Percentiles rank a stretch among this genome's conserved stretches.
Conservation (phyloP, 345 rosid genomes). For the Populus nigra region DNA sequence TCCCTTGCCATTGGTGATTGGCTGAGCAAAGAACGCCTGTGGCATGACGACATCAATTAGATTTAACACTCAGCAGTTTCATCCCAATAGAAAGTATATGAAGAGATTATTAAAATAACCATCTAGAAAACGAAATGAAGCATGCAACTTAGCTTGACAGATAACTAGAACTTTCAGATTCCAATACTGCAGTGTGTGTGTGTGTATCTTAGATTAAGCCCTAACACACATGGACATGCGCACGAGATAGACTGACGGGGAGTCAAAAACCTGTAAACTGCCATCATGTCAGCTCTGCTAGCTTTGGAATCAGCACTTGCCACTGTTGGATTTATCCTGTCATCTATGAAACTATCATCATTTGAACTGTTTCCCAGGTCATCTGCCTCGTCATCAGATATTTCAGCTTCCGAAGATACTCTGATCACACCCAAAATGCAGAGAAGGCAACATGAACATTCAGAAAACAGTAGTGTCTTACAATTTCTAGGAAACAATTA, state of each 20-base stretch:
- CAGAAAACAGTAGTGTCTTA: background rate
- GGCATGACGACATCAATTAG: conserved; percentile 5
- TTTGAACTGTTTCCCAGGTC: conserved; percentile 43
- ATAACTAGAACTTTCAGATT: background rate
- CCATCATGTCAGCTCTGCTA: conserved; percentile 78
- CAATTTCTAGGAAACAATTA: background rate
- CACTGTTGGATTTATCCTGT: conserved; percentile 53
- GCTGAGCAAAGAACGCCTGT: conserved; percentile 88
- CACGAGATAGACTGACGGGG: background rate
- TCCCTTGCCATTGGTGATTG: conserved; percentile 68
- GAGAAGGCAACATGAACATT: conserved; percentile 5
- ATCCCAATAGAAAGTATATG: too few relatives aligned
- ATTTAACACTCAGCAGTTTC: background rate
- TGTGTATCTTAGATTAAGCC: background rate
- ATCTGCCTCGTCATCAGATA: conserved; percentile 63
- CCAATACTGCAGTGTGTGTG: background rate
- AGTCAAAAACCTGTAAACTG: conserved; percentile 70
- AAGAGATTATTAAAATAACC: background rate
- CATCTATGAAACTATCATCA: conserved; percentile 89
- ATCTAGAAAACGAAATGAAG: background rate
- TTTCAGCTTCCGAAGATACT: conserved; percentile 73
- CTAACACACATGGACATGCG: too few relatives aligned
- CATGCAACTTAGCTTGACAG: too few relatives aligned
- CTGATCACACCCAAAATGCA: conserved; percentile 30
- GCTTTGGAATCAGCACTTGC: conserved; percentile 52